Conservation (phyloP, 768 basidiomycete genomes). For the Hygrophoropsis aurantiaca region DNA sequence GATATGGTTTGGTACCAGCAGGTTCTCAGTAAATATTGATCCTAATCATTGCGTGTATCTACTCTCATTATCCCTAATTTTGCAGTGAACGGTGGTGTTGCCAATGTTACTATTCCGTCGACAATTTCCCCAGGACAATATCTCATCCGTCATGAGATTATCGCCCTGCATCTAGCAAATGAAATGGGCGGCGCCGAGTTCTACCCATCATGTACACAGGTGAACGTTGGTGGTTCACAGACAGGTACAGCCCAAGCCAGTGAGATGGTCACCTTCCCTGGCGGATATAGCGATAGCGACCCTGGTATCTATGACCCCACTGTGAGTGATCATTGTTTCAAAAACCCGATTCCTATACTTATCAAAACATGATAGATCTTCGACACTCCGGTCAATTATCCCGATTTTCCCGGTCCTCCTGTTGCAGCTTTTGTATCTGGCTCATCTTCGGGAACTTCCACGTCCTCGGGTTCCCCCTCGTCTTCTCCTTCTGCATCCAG, state of each 20-base stretch:
- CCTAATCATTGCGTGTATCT: not conserved
- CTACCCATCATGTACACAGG: conserved; percentile 69
- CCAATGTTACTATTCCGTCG: conserved; percentile 44
- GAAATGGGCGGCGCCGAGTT: conserved; percentile 69
- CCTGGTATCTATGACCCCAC: conserved; percentile 67
- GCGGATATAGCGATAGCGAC: conserved; percentile 69
- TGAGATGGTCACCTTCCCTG: conserved; percentile 67
- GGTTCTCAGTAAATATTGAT: conserved; percentile 46
- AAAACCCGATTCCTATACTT: not conserved
- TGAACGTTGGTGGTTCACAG: conserved; percentile 54
- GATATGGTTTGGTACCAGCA: conserved; percentile 51
- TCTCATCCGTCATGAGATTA: conserved; percentile 77
- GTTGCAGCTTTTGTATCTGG: conserved; percentile 40
- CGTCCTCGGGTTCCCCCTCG: conserved; percentile 7
- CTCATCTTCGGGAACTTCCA: conserved; percentile 9
- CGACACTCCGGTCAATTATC: conserved; percentile 35
- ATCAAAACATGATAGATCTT: conserved; percentile 18
- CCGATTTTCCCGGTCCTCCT: conserved; percentile 52
- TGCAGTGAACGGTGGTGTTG: conserved; percentile 41
- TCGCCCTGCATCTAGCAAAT: conserved; percentile 70
- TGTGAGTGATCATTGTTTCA: conserved; percentile 20
- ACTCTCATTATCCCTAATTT: not conserved
- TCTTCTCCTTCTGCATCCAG: conserved; percentile 7
- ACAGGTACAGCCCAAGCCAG: conserved; percentile 43
- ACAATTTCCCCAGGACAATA: conserved; percentile 69